Conservation (phyloP, 148 eudicot species). For the Camellia granthamiana region DNA sequence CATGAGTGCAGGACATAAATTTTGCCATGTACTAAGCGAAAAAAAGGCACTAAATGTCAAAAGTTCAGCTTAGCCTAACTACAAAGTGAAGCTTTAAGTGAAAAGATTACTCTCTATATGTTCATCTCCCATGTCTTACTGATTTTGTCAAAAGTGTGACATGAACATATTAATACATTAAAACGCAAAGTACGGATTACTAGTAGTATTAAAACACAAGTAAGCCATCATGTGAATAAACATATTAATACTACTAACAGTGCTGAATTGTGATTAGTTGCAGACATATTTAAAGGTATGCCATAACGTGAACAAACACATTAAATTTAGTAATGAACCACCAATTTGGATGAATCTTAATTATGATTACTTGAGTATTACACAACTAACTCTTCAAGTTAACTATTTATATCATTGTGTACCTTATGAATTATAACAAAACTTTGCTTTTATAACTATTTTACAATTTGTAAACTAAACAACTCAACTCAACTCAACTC, state of each 20-base stretch:
- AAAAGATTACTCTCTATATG: not conserved
- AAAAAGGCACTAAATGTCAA: not conserved
- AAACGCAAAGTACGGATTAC: no score
- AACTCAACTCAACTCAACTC: no score
- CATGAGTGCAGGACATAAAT: not conserved
- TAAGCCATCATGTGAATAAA: no score
- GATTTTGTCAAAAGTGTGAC: not conserved
- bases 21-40: not conserved
- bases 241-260: no score
- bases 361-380: no score
- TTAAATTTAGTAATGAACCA: not conserved
- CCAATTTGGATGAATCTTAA: no score
- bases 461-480: no score
- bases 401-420: no score
- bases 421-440: no score
- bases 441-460: no score
- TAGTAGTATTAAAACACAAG: no score
- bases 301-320: not conserved
- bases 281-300: not conserved
- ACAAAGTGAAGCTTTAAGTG: not conserved
- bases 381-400: not conserved
- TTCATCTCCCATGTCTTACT: not conserved
- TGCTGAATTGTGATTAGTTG: not conserved
- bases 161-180: not conserved
- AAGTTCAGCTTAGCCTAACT: not conserved